Evolutionary conservation across 1,284 basidiomycete species (phyloP), one percentile per base, ranked within the genome.

Genomic region (Boletus calvinii): DNA sequence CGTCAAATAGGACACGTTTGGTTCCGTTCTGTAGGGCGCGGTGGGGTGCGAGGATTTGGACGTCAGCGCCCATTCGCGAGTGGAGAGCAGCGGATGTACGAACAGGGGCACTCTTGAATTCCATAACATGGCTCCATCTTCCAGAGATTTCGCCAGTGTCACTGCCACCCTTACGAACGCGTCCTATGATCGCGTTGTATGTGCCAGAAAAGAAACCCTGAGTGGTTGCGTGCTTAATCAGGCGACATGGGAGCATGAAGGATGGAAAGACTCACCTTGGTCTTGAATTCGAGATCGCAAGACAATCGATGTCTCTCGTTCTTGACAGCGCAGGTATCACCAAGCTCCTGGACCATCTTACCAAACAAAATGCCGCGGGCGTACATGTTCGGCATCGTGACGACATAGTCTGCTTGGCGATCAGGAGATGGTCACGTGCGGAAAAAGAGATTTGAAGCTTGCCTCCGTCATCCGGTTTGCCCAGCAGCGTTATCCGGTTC

Each of bases 341-440:
- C 96, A 13, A 99, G 79, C 74, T 99, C 96, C 46, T 98, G 78
- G 17, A 98, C 87, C 94, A 99, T 98, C 78, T 94, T 96, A 15
- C 96, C 97, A 68, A 98, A 98, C 40, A 98, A 74, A 62, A 99
- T 99, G 1, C 97, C 96, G 40, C 96, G 84, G 18, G 95, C 95
- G 68, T 97, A 98, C 90, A 96, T 96, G 75, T 96, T 97, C 31
- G 94, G 94, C 94, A 97, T 96, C 55, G 88, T 89, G 61, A 94
- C 84, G 53, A 90, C 79, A 69, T 94, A 94, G 60, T 91, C 90
- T 85, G 68, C 8, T 42, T 0, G 26, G 46, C n/a, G 42, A 46
- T 62, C 29, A 49, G 32, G 34, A 26, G 41, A n/a, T 24, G 43
- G 39, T 54, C 53, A 54, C 44, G 50, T 53, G 52, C 10, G 4